Evolutionary conservation across 495 filamentous ascomycete genomes (phyloP).

Genomic region (Aspergillus diversus): DNA sequence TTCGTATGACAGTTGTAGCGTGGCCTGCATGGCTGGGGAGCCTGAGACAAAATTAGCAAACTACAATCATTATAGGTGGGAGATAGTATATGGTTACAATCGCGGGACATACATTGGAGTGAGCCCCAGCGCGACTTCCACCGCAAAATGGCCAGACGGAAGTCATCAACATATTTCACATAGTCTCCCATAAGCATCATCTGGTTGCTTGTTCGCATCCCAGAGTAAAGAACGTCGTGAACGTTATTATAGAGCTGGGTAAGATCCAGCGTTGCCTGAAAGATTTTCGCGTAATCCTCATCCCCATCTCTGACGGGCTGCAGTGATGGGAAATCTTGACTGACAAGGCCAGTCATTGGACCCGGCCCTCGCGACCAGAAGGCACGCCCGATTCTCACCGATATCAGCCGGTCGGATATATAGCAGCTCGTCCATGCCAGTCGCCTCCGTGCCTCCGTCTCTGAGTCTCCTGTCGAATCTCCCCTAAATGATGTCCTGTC

Average conservation of each 20-base stretch:
- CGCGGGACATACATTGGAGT: constrained; percentile 49
- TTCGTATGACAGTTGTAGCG: constrained; percentile 63
- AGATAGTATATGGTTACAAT: not conserved
- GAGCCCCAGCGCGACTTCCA: constrained; percentile 69
- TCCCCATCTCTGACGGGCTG: constrained; percentile 53
- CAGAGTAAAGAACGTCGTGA: constrained; percentile 67
- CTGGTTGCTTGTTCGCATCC: constrained; percentile 64
- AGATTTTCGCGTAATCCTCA: constrained; percentile 65
- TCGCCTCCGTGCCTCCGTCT: constrained; percentile 57
- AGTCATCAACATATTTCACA: constrained; percentile 70
- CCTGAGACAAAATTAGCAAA: constrained; percentile 39
- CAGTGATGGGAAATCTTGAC: constrained; percentile 64
- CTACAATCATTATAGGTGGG: not conserved
- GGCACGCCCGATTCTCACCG: constrained; percentile 63
- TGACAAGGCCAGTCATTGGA: constrained; percentile 62
- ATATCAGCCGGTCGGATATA: constrained; percentile 66
- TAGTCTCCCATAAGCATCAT: constrained; percentile 69
- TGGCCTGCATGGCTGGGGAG: constrained; percentile 59
- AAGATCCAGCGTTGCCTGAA: constrained; percentile 65
- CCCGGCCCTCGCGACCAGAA: constrained; percentile 70
- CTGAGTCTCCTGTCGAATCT: constrained; percentile 49
- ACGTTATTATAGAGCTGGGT: constrained; percentile 71
- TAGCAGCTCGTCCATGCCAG: constrained; percentile 68
- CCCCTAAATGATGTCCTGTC: constrained; percentile 61
- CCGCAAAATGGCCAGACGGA: constrained; percentile 60